Evolutionary conservation across 192 early-diverging fungal species (phyloP).

Genomic region (Backusella luteola): DNA sequence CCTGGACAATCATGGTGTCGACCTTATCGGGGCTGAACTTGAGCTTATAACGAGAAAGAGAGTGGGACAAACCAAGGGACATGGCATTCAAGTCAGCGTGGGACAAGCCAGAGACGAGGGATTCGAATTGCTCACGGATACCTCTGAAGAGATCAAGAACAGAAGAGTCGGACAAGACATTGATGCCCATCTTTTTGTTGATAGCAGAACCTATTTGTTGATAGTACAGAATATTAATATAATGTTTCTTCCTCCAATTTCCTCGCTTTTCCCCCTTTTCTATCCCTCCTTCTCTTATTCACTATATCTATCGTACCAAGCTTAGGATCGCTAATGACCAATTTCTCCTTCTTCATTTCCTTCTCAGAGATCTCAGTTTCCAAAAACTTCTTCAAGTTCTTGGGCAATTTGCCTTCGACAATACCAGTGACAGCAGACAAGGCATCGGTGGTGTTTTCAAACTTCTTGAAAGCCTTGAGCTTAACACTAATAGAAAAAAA

Average conservation of each 20-base stretch:
- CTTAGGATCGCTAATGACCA: constrained; percentile 93
- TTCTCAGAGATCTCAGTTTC: constrained; percentile 78
- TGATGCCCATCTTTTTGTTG: constrained; percentile 85
- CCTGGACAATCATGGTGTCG: constrained; percentile 99
- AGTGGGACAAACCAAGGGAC: constrained; percentile 98
- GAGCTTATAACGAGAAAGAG: constrained; percentile 98
- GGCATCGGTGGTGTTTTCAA: constrained; percentile 98
- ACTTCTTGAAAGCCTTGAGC: constrained; percentile 95
- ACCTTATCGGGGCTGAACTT: constrained; percentile 99
- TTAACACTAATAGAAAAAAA: constrained; percentile 60
- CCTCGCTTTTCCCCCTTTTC: too few species aligned
- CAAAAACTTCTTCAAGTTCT: constrained; percentile 94
- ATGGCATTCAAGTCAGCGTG: constrained; percentile 91
- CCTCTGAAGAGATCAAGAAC: constrained; percentile 94
- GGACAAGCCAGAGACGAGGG: constrained; percentile 84
- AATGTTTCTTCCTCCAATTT: neutral
- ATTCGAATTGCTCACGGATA: constrained; percentile 91
- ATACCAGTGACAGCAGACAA: constrained; percentile 94
- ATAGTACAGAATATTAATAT: neutral
- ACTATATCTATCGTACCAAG: constrained; percentile 56
- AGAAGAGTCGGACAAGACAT: constrained; percentile 78
- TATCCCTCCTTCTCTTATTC: too few species aligned
- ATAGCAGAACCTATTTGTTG: constrained; percentile 58
- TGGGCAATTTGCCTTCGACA: constrained; percentile 94
- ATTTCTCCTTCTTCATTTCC: constrained; percentile 89